Conservation (phyloP, 176 grass and related monocot species). For the Aechmea fasciata region DNA sequence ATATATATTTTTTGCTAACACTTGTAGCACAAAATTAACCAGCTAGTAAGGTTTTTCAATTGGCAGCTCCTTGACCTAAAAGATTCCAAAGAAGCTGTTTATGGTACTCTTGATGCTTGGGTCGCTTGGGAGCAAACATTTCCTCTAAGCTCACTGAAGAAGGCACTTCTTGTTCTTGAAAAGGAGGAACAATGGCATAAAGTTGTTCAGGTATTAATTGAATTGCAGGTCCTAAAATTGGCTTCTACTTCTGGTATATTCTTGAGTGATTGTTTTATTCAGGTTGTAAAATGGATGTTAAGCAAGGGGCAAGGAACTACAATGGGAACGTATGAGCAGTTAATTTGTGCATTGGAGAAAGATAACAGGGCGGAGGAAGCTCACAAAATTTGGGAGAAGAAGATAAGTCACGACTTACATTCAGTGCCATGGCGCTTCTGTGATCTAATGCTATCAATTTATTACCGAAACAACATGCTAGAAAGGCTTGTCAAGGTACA, state of each 20-base stretch:
- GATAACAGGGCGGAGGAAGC: constrained; percentile 94
- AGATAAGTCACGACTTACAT: constrained; percentile 61
- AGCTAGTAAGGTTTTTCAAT: not conserved
- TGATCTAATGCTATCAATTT: constrained; percentile 68
- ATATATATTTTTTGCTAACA: too few relatives aligned
- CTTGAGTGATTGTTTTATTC: constrained; percentile 1
- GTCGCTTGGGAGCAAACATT: constrained; percentile 69
- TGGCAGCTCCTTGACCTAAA: constrained; percentile 69
- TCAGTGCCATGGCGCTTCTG: constrained; percentile 80
- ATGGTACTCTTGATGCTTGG: constrained; percentile 82
- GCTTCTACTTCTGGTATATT: not conserved
- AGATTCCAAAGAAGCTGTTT: constrained; percentile 81
- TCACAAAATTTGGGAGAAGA: constrained; percentile 66
- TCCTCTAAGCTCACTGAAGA: constrained; percentile 53
- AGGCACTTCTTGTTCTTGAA: constrained; percentile 62
- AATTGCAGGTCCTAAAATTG: not conserved
- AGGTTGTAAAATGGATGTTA: constrained; percentile 93
- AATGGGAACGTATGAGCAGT: constrained; percentile 63
- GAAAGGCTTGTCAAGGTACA: constrained; percentile 68
- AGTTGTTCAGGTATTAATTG: constrained; percentile 55
- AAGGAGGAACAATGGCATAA: constrained; percentile 91
- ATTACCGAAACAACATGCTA: constrained; percentile 82
- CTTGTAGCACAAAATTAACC: not conserved
- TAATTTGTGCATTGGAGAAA: constrained; percentile 80
- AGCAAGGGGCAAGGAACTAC: constrained; percentile 96